Percentiles rank a stretch among this genome's conserved stretches.
These are phyloP conservation scores for Fusarium solani-melongenae DNA, from an alignment of 2,329 filamentous ascomycete genomes.

Conservation along the genomic window DNA sequence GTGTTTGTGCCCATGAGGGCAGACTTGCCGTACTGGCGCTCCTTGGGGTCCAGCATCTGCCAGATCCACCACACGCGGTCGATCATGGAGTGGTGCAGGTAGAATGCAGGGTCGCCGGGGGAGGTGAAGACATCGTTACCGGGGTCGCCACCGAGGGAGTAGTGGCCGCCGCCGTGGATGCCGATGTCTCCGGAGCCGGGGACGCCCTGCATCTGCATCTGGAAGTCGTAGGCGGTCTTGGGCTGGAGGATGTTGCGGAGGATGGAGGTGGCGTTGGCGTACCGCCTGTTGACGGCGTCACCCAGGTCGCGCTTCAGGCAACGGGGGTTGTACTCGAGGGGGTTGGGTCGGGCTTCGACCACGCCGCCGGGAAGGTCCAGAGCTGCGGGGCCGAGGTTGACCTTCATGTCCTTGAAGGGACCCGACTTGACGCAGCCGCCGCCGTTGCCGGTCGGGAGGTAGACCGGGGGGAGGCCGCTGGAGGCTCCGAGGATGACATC, in stretches of 20 bases:
- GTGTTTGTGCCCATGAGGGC: constrained; percentile 42
- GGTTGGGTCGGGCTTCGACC: constrained; percentile 32
- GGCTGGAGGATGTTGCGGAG: constrained; percentile 52
- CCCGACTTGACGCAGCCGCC: constrained; percentile 66
- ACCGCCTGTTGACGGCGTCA: constrained; percentile 37
- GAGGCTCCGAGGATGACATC: constrained; percentile 41
- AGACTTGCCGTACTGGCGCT: constrained; percentile 33
- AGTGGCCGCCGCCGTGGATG: constrained; percentile 54
- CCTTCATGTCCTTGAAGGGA: constrained; percentile 57
- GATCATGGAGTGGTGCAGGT: constrained; percentile 47
- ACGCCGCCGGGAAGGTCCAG: constrained; percentile 43
- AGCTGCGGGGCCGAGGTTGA: constrained; percentile 54
- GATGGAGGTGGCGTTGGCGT: constrained; percentile 45
- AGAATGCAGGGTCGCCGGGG: constrained; percentile 52
- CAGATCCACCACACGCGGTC: constrained; percentile 46
- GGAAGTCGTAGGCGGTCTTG: constrained; percentile 54
- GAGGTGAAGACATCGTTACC: constrained; percentile 53
- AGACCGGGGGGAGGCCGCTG: constrained; percentile 40
- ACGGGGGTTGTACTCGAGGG: constrained; percentile 55
- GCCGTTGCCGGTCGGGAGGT: constrained; percentile 60
- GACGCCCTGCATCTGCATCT: constrained; percentile 57
- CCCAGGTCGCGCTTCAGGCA: constrained; percentile 54
- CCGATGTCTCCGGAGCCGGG: constrained; percentile 42
- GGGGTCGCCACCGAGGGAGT: constrained; percentile 54
- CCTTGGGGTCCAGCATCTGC: constrained; percentile 44